phyloP scores from a whole-genome alignment of 2,329 filamentous ascomycete genomes.

The Metarhizium robertsii region DNA sequence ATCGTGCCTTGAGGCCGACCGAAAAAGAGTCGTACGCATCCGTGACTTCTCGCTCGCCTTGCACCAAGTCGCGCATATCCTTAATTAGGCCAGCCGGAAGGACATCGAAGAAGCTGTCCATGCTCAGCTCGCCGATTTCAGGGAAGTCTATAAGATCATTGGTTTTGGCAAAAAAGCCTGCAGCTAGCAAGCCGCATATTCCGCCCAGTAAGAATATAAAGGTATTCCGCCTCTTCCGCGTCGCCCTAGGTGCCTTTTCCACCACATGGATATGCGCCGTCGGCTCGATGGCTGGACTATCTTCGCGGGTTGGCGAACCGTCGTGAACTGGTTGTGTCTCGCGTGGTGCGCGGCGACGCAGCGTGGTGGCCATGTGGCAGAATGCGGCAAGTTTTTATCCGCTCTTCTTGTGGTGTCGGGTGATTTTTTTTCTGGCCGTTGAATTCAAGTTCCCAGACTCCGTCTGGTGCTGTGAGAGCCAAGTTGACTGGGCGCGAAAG shows the following conservation, averaged over 20 bases:
- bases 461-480: not conserved
- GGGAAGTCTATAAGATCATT: constrained; percentile 83
- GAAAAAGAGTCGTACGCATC: constrained; percentile 91
- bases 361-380: constrained; percentile 20
- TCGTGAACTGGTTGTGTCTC: constrained; percentile 13
- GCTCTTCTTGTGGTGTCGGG: not conserved
- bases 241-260: constrained; percentile 32
- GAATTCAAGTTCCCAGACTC: not conserved
- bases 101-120: constrained; percentile 80
- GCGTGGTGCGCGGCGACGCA: constrained; percentile 22
- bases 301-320: constrained; percentile 17
- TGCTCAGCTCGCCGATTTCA: constrained; percentile 60
- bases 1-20: constrained; percentile 72
- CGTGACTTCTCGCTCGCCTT: constrained; percentile 71
- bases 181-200: constrained; percentile 80
- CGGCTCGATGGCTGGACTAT: constrained; percentile 16
- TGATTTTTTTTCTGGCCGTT: not conserved
- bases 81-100: constrained; percentile 77
- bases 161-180: constrained; percentile 80
- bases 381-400: not conserved
- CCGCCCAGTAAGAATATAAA: constrained; percentile 84
- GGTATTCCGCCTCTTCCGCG: constrained; percentile 64
- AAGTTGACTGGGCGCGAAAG: not conserved
- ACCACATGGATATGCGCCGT: constrained; percentile 32
- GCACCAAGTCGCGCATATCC: constrained; percentile 79